A percentile compares a stretch with the other conserved stretches of the same genome.
These are phyloP conservation scores for Fusarium sp. DNA, from an alignment of 2,329 filamentous ascomycete genomes.

Conservation along the genomic window DNA sequence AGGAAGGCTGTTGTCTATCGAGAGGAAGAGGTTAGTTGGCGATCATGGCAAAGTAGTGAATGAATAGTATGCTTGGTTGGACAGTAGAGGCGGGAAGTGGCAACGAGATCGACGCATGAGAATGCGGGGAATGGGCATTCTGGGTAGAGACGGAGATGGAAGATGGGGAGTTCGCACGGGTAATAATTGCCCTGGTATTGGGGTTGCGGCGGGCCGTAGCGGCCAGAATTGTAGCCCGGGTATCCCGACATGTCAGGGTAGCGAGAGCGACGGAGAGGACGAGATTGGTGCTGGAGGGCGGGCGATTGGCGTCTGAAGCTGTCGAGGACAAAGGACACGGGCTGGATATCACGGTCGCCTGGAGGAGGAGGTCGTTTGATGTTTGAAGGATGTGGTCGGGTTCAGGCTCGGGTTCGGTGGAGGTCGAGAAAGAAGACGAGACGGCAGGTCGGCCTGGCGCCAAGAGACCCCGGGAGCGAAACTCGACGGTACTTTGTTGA, in stretches of 20 bases:
- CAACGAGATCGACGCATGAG: slow-evolving; percentile 26
- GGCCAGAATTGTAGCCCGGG: slow-evolving; percentile 69
- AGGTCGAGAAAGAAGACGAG: slow-evolving; percentile 18
- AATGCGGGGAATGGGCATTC: slow-evolving; percentile 27
- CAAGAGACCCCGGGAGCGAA: slow-evolving; percentile 37
- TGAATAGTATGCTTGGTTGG: not conserved
- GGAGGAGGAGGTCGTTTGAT: slow-evolving; percentile 12
- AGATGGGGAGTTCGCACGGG: slow-evolving; percentile 61
- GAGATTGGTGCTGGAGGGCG: not conserved
- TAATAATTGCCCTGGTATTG: slow-evolving; percentile 63
- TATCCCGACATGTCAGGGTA: slow-evolving; percentile 73
- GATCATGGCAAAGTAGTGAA: not conserved
- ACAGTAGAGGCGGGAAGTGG: slow-evolving; percentile 13
- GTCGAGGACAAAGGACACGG: not conserved
- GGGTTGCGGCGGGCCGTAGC: slow-evolving; percentile 56
- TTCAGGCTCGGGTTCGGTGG: slow-evolving; percentile 24
- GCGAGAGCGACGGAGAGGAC: slow-evolving; percentile 4
- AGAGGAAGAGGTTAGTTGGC: slow-evolving; percentile 46
- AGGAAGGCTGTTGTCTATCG: slow-evolving; percentile 61
- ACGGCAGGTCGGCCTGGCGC: slow-evolving; percentile 38
- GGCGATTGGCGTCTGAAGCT: slow-evolving; percentile 6
- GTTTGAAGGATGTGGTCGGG: slow-evolving; percentile 20
- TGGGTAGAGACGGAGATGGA: slow-evolving; percentile 20
- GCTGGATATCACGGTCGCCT: slow-evolving; percentile 4
- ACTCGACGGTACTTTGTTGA: slow-evolving; percentile 26